Conservation (phyloP, 2,329 filamentous ascomycete species). For the Orbilia ellipsospora region DNA sequence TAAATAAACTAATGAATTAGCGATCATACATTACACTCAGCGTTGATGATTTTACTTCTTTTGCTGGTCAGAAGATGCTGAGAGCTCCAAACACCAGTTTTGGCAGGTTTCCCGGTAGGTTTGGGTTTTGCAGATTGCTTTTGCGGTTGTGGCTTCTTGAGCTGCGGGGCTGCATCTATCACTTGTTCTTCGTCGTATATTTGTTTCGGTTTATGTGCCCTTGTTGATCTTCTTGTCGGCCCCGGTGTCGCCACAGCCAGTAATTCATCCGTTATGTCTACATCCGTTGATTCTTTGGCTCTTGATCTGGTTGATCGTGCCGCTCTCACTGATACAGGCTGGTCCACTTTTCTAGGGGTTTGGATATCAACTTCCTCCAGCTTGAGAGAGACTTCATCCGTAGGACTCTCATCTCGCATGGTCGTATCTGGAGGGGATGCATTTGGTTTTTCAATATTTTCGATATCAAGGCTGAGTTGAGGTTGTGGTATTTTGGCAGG, state of each 20-base stretch:
- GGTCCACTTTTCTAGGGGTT: slow-evolving; percentile 29
- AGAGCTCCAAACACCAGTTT: slow-evolving; percentile 41
- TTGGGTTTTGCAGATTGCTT: slow-evolving; percentile 22
- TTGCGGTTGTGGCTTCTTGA: slow-evolving; percentile 10
- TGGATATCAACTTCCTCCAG: slow-evolving; percentile 45
- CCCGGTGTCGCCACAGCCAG: slow-evolving; percentile 7
- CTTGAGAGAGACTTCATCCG: slow-evolving; percentile 38
- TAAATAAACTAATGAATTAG: no score
- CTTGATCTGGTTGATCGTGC: slow-evolving; percentile 37
- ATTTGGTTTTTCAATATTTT: background rate
- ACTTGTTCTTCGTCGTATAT: slow-evolving; percentile 47
- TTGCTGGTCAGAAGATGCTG: slow-evolving; percentile 48
- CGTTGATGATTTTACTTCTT: slow-evolving; percentile 48
- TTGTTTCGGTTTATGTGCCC: slow-evolving; percentile 34
- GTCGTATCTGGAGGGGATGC: slow-evolving; percentile 1
- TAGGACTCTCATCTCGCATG: slow-evolving; percentile 36
- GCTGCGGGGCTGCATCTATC: slow-evolving; percentile 31
- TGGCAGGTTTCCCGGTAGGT: slow-evolving; percentile 12
- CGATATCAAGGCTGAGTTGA: slow-evolving; percentile 3
- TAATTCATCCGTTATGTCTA: slow-evolving; percentile 34
- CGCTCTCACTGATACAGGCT: slow-evolving; percentile 16
- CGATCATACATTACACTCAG: slow-evolving; percentile 40
- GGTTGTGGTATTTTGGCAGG: background rate
- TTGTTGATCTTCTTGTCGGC: slow-evolving; percentile 32
- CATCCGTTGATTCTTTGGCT: slow-evolving; percentile 19